Evolutionary conservation across 2,329 filamentous ascomycete species (phyloP), one percentile per base, ranked within the genome.

Genomic region (Cladorrhinum sp.): DNA sequence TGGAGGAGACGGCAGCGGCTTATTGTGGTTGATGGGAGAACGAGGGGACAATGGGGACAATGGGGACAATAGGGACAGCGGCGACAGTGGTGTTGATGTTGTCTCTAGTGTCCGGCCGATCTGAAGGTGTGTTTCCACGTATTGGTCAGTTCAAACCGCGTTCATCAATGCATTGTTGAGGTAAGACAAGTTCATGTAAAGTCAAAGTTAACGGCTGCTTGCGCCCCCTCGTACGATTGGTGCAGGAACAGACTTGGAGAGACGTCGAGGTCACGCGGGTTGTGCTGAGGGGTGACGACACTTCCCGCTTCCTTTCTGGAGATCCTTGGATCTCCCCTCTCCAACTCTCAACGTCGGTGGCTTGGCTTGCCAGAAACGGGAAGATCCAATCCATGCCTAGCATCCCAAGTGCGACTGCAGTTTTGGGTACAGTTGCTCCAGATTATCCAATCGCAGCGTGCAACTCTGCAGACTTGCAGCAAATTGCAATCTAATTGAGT

Each of bases 1-100:
- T 63, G 83, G 82, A 56, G 82, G 79, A 50, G 78, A 81, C 45
- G 83, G 83, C 55, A 85, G 75, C 51, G 83, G 82, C 72, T 85
- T 86, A 71, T 85, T 83, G 59, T 77, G 73, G 67, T 83, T 78
- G 66, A 76, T 66, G 55, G 75, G 73, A 53, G 75, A 75, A 65
- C 74, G 74, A 62, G 72, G 74, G 51, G 70, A 68, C 36, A 65
- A 65, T 20, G 64, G 61, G 38, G 62, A 64, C 24, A 68, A 60
- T 51, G 64, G 64, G 56, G 62, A 64, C 24, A 68, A 60, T 51
- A 63, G 64, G 56, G 65, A 60, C 57, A 61, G 62, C 49, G 62
- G 63, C 55, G 56, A 45, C 50, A 56, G 25, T 49, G 36, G 53
- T 49, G 53, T 51, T 25, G 51, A 50, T 54, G 51, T n/a, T 24